A percentile compares a stretch with the other conserved stretches of the same genome.
These are phyloP conservation scores for Neobulgaria alba DNA, from an alignment of 2,329 filamentous ascomycete species.

Conservation along the genomic window DNA sequence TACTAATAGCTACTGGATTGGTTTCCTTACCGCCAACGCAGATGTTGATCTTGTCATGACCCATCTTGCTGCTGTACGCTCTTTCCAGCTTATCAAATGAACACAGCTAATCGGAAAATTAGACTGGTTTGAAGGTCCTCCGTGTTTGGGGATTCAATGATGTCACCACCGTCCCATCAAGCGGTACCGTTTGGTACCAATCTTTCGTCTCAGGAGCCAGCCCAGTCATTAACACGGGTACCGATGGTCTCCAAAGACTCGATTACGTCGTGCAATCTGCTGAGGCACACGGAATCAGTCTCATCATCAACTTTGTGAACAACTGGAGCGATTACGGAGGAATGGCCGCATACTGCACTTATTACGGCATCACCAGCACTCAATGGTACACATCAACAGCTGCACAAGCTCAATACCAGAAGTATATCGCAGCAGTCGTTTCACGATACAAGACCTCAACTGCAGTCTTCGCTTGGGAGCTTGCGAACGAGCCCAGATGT, in stretches of 20 bases:
- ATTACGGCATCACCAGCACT: slow-evolving; percentile 42
- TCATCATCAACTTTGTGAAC: slow-evolving; percentile 60
- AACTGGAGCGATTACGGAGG: slow-evolving; percentile 62
- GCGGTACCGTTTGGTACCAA: slow-evolving; percentile 37
- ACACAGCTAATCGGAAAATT: not conserved
- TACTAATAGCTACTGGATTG: slow-evolving; percentile 48
- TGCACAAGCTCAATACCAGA: slow-evolving; percentile 47
- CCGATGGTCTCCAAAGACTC: slow-evolving; percentile 53
- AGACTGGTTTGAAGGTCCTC: slow-evolving; percentile 48
- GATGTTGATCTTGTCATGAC: slow-evolving; percentile 45
- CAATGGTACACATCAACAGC: slow-evolving; percentile 48
- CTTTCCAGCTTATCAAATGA: not conserved
- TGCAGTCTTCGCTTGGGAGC: slow-evolving; percentile 59
- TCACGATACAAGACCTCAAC: slow-evolving; percentile 48
- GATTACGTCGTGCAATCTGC: slow-evolving; percentile 55
- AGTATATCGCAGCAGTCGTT: slow-evolving; percentile 51
- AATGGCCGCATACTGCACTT: slow-evolving; percentile 48
- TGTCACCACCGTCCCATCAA: slow-evolving; percentile 33
- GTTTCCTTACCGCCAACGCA: slow-evolving; percentile 42
- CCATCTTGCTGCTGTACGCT: slow-evolving; percentile 33
- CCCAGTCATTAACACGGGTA: slow-evolving; percentile 54
- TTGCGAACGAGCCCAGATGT: slow-evolving; percentile 59
- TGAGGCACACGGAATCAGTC: slow-evolving; percentile 49
- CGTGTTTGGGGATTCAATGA: slow-evolving; percentile 59
- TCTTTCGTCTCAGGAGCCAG: slow-evolving; percentile 34